These are phyloP conservation scores for Paulownia fortunei DNA, from an alignment of 257 asterid genomes.

Conservation along the genomic window DNA sequence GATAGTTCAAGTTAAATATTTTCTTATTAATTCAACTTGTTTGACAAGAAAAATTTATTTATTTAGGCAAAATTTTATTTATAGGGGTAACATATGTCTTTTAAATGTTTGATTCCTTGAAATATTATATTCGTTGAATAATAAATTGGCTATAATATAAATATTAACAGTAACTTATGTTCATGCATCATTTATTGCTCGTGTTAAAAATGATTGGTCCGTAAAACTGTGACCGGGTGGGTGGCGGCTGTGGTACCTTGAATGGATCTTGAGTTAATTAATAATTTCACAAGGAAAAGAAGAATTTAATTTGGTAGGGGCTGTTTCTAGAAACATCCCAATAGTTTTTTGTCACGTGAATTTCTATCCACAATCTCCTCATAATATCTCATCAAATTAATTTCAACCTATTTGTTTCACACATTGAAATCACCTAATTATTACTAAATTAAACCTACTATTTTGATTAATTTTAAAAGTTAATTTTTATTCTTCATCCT, in stretches of 20 bases:
- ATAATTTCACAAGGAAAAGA: background rate
- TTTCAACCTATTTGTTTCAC: background rate
- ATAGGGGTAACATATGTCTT: too few relatives aligned
- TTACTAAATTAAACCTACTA: background rate
- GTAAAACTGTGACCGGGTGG: background rate
- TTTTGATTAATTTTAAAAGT: background rate
- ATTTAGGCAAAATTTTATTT: too few relatives aligned
- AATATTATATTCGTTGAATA: too few relatives aligned
- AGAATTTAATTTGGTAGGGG: slow-evolving; percentile 10
- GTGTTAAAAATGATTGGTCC: slow-evolving; percentile 21
- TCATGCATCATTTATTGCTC: background rate
- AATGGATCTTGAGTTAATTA: background rate
- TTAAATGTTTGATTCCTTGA: too few relatives aligned
- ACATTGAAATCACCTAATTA: background rate
- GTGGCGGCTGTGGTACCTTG: background rate
- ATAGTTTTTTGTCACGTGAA: background rate
- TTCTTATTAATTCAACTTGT: background rate
- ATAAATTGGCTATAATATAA: too few relatives aligned
- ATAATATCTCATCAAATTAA: background rate
- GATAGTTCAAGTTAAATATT: too few relatives aligned
- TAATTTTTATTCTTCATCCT: background rate
- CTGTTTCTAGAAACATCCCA: slow-evolving; percentile 18
- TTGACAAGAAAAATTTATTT: background rate
- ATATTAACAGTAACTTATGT: too few relatives aligned
- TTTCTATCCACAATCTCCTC: background rate